Conservation (phyloP, 2,329 filamentous ascomycete species). For the Xylaria sp. region DNA sequence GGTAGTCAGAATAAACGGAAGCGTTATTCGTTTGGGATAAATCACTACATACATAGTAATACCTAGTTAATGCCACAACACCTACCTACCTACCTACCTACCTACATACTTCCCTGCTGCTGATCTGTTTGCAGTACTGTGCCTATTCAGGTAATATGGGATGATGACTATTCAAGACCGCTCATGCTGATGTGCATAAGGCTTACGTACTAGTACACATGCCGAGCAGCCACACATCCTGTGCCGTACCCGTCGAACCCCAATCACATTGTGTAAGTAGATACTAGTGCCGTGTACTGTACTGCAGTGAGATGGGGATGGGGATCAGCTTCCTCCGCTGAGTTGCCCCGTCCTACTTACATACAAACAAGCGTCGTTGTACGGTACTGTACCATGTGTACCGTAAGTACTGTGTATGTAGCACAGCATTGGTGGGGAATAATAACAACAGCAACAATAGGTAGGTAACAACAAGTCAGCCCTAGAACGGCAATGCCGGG, state of each 20-base stretch:
- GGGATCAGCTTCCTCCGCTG: slow-evolving; percentile 28
- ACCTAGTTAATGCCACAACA: background rate
- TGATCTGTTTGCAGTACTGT: background rate
- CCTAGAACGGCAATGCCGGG: slow-evolving; percentile 32
- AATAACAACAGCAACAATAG: background rate
- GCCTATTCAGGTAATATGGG: slow-evolving; percentile 22
- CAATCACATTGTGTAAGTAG: slow-evolving; percentile 12
- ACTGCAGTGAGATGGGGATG: slow-evolving; percentile 30
- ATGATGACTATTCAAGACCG: slow-evolving; percentile 26
- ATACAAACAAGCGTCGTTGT: too few species aligned
- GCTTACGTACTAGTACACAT: slow-evolving; percentile 27
- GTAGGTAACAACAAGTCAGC: slow-evolving; percentile 14
- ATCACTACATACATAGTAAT: slow-evolving; percentile 9
- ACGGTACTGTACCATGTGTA: too few species aligned
- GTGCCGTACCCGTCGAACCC: background rate
- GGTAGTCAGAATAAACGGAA: background rate
- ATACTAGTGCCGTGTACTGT: background rate
- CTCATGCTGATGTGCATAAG: slow-evolving; percentile 29
- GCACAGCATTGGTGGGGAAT: slow-evolving; percentile 12
- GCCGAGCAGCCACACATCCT: slow-evolving; percentile 24
- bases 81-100: background rate
- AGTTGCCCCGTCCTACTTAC: slow-evolving; percentile 6
- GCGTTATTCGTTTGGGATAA: slow-evolving; percentile 24
- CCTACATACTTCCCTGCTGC: background rate
- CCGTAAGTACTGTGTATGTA: background rate